Evolutionary conservation across 106 monocot species (phyloP), one percentile per base, ranked within the genome.

Genomic region (Phalaenopsis equestris): DNA sequence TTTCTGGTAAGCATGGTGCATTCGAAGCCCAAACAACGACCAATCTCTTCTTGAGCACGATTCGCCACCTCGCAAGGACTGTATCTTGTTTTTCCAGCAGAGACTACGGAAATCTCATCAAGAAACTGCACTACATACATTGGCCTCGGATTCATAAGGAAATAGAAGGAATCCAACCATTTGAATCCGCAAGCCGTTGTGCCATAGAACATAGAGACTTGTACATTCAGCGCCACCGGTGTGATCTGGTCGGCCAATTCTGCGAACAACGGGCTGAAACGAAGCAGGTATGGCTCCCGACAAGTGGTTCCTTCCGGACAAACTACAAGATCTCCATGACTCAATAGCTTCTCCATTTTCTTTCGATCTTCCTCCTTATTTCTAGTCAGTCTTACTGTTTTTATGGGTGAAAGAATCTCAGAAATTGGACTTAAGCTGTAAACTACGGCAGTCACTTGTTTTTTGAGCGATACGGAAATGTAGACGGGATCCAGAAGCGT

Each of bases 261-360:
- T 1, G 87, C 82, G 21, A 92, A 95, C 80, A 95, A 75, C 4
- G 95, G 87, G 81, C 95, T 95, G 90, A 95, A 95, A 39, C 95
- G 24, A 11, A 95, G 90, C n/a, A 93, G 79, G 57, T 76, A 93
- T 5, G 86, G 88, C 75, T 93, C 93, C 19, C 93, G 67, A 80
- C 93, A 93, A 0, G 93, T 93, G 4, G 93, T 93, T 30, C 93
- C 93, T 77, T 93, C 93, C 0, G 93, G 93, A 82, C 88, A 88
- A 19, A 93, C 85, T 16, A 88, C 88, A 1, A 93, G 70, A 67
- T 86, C 83, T 4, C 84, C 86, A 0, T 56, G 17, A 9, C 23
- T 41, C 37, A 90, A 73, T 16, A 84, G 80, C 30, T 16, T 67
- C 75, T 36, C 78, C 89, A 93, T 90, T 38, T 67, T 85, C 19